Evolutionary conservation across 768 basidiomycete genomes (phyloP), one percentile per base, ranked within the genome.

Genomic region (Suillus subalutaceus): DNA sequence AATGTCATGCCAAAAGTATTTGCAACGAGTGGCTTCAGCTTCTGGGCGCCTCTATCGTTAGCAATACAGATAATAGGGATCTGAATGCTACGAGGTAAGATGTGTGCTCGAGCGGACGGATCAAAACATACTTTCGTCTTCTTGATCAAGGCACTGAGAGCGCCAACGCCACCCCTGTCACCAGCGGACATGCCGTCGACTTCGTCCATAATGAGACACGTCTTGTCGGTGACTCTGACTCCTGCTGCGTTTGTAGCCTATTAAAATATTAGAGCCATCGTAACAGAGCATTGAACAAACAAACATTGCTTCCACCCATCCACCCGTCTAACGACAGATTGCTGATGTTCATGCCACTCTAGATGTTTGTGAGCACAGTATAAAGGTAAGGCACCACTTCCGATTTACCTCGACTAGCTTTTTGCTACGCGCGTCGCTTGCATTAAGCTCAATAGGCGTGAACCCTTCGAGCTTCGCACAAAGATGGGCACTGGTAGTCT

Each of bases 161-260:
- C 97, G 30, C 94, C 97, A 2, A 99, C 93, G 64, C 97, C 97
- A 18, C 97, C 97, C 55, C 97, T 85, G 77, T 99, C 97, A 20
- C 97, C 97, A 4, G 93, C 93, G 6, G 95, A 97, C 96, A 99
- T 99, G 1, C 97, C 97, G 70, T 99, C 97, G 3, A 99, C 97
- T 75, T 99, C 97, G 72, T 99, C 97, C 97, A 99, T 98, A 74
- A 99, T 99, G 55, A 99, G 81, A 69, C 95, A 94, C 0, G 92
- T 87, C 74, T 83, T 87, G 71, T 92, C 86, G 0, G 92, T 95
- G 69, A 98, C 88, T 18, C 81, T 73, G 2, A 96, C 82, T 3
- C 92, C 96, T 2, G 86, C 79, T 1, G 87, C 85, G 67, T 92
- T 93, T 10, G 86, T 88, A 26, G 78, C 78, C 89, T 86, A 65